A percentile compares a stretch with the other conserved stretches of the same genome.
These are phyloP conservation scores for Chondrus crispus DNA, from an alignment of 23 red algal genomes.

Conservation along the genomic window DNA sequence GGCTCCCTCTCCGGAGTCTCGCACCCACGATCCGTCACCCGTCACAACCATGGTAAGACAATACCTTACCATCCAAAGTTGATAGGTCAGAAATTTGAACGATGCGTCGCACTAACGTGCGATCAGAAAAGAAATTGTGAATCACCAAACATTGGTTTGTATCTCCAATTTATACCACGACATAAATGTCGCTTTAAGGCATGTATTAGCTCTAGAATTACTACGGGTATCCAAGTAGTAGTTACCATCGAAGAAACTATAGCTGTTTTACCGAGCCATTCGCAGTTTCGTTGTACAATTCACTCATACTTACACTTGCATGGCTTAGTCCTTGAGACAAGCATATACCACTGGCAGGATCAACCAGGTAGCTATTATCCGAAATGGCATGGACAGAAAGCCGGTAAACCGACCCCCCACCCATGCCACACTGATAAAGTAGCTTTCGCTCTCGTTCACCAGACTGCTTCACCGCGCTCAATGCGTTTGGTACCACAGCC, in stretches of 20 bases:
- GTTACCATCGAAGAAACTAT: slow-evolving; percentile 56
- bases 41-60: slow-evolving; percentile 25
- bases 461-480: too few species aligned
- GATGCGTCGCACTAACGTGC: neutral
- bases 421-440: too few species aligned
- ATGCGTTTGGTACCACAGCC: too few species aligned
- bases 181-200: slow-evolving; percentile 1
- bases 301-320: slow-evolving; percentile 85
- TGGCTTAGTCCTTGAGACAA: slow-evolving; percentile 73
- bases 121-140: neutral
- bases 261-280: slow-evolving; percentile 90
- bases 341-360: slow-evolving; percentile 71
- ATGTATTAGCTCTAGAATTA: slow-evolving; percentile 94
- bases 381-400: too few species aligned
- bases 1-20: neutral
- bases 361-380: slow-evolving; percentile 71
- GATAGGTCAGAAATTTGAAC: slow-evolving; percentile 22
- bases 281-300: slow-evolving; percentile 80
- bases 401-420: too few species aligned
- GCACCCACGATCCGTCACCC: slow-evolving; percentile 16
- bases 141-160: slow-evolving; percentile 19
- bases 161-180: slow-evolving; percentile 64
- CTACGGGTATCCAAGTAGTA: slow-evolving; percentile 79
- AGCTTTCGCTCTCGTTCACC: too few species aligned
- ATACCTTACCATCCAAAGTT: neutral